Percentiles rank a stretch among this genome's conserved stretches.
phyloP scores from a whole-genome alignment of 1,284 basidiomycete species.

The Leucoagaricus sp. region DNA sequence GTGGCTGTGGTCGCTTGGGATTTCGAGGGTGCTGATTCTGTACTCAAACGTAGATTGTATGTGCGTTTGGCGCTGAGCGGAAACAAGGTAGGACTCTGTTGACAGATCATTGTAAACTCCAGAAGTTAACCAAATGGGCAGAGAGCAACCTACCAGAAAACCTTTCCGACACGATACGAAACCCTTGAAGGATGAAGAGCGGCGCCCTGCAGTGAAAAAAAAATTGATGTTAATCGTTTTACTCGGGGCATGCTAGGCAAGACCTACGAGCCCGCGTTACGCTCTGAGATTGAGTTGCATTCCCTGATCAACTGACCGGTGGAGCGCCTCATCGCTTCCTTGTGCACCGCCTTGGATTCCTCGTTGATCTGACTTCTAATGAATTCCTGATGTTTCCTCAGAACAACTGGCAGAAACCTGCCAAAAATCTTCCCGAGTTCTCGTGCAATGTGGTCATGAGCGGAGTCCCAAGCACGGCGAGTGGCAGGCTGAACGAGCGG shows the following conservation, averaged over 20 bases:
- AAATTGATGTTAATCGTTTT: too few relatives aligned
- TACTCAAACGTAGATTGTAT: constrained; percentile 28
- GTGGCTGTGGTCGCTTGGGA: constrained; percentile 45
- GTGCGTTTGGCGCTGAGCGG: not conserved
- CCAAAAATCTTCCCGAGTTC: not conserved
- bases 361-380: not conserved
- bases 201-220: too few relatives aligned
- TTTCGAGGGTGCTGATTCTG: constrained; percentile 36
- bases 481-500: constrained; percentile 9
- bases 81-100: not conserved
- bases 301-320: too few relatives aligned
- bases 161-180: too few relatives aligned
- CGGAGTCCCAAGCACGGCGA: not conserved
- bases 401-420: not conserved
- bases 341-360: not conserved
- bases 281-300: not conserved
- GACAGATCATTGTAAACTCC: not conserved
- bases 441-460: not conserved
- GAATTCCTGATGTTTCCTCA: not conserved
- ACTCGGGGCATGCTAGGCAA: not conserved
- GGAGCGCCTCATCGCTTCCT: not conserved
- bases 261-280: not conserved
- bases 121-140: not conserved
- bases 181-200: too few relatives aligned
- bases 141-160: too few relatives aligned